These are phyloP conservation scores for Filobasidium wieringae DNA, from an alignment of 768 basidiomycete species.

Conservation along the genomic window DNA sequence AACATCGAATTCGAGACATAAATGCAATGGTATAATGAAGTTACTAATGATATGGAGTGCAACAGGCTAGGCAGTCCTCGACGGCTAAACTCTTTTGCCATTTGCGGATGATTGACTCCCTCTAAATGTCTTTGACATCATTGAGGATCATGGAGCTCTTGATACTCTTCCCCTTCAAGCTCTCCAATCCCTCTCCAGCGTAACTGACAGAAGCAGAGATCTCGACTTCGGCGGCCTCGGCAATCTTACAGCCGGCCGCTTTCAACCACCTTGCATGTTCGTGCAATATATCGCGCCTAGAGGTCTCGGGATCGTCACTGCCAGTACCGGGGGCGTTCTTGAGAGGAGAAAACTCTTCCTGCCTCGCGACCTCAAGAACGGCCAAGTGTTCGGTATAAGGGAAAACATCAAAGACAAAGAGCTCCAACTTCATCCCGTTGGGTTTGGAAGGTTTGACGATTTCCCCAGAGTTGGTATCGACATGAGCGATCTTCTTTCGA, in stretches of 20 bases:
- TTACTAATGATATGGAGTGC: no score
- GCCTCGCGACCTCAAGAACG: slow-evolving; percentile 75
- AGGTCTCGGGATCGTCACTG: slow-evolving; percentile 80
- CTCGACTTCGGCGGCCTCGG: slow-evolving; percentile 72
- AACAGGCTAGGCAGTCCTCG: no score
- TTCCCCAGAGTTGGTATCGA: slow-evolving; percentile 59
- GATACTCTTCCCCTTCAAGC: slow-evolving; percentile 64
- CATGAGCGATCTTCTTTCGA: slow-evolving; percentile 84
- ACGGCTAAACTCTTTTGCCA: no score
- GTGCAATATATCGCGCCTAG: slow-evolving; percentile 71
- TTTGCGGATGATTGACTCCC: no score
- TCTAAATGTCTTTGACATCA: background rate
- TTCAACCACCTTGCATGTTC: slow-evolving; percentile 80
- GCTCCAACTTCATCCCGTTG: slow-evolving; percentile 99
- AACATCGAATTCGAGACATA: no score
- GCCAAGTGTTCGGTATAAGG: slow-evolving; percentile 58
- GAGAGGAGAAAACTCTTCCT: slow-evolving; percentile 88
- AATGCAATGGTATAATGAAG: no score
- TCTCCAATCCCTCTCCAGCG: slow-evolving; percentile 79
- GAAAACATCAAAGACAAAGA: slow-evolving; percentile 99
- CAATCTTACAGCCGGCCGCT: slow-evolving; percentile 59
- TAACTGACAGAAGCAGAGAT: slow-evolving; percentile 79
- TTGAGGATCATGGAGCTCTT: slow-evolving; percentile 45
- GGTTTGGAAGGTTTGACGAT: slow-evolving; percentile 67
- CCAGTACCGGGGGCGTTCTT: slow-evolving; percentile 94